A percentile compares a stretch with the other conserved stretches of the same genome.
phyloP scores from a whole-genome alignment of 768 basidiomycete genomes.

The Pulveroboletus frians region DNA sequence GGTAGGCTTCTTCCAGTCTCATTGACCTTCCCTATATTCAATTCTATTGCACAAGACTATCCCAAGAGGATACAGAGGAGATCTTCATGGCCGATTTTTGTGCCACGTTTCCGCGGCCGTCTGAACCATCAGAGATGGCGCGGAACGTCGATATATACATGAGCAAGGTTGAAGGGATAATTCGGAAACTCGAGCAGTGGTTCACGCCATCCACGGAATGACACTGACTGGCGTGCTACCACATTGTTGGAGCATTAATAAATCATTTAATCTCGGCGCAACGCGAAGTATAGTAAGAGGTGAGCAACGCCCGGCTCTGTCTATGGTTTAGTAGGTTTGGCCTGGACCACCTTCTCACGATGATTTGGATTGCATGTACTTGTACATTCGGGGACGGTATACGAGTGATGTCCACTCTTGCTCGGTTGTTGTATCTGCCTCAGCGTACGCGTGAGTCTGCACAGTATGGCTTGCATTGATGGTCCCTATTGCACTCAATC shows the following conservation, averaged over 20 bases:
- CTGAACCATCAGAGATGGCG: conserved; percentile 4
- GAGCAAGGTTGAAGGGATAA: conserved; percentile 24
- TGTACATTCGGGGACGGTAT: background rate
- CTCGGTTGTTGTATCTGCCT: too few relatives aligned
- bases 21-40: background rate
- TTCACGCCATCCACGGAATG: conserved; percentile 10
- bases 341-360: conserved; percentile 9
- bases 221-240: background rate
- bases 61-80: conserved; percentile 9
- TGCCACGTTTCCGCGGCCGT: conserved; percentile 17
- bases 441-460: too few relatives aligned
- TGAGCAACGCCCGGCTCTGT: background rate
- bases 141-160: conserved; percentile 24
- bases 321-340: background rate
- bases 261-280: background rate
- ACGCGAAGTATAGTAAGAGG: background rate
- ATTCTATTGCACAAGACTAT: conserved; percentile 2
- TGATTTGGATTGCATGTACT: background rate
- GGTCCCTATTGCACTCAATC: too few relatives aligned
- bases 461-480: too few relatives aligned
- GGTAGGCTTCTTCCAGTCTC: conserved; percentile 3
- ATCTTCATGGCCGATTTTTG: conserved; percentile 23
- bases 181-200: conserved; percentile 21
- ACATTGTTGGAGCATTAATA: background rate
- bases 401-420: too few relatives aligned